phyloP scores from a whole-genome alignment of 768 basidiomycete species.

The Jaapia argillacea region DNA sequence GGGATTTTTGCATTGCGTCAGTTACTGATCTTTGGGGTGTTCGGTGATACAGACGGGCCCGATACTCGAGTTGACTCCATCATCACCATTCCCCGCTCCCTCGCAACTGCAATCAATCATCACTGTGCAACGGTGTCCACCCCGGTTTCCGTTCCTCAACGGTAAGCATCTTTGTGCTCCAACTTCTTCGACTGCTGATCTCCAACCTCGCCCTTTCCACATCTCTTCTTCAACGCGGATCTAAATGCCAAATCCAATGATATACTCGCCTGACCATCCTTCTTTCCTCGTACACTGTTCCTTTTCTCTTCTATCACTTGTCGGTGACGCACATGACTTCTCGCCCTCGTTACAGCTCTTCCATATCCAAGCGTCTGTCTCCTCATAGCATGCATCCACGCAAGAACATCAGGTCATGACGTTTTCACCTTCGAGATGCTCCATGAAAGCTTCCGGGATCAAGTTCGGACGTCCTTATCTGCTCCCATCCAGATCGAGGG shows the following conservation, averaged over 20 bases:
- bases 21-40: no score
- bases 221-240: no score
- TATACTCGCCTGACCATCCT: no score
- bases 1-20: no score
- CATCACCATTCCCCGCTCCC: slow-evolving; percentile 43
- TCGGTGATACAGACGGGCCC: slow-evolving; percentile 40
- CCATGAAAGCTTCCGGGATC: slow-evolving; percentile 66
- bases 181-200: neutral
- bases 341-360: slow-evolving; percentile 33
- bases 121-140: slow-evolving; percentile 45
- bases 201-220: no score
- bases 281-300: no score
- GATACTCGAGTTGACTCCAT: slow-evolving; percentile 35
- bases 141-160: slow-evolving; percentile 38
- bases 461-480: slow-evolving; percentile 59
- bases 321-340: neutral
- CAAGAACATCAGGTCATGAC: slow-evolving; percentile 65
- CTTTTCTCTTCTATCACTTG: no score
- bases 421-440: slow-evolving; percentile 90
- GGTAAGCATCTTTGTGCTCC: slow-evolving; percentile 27
- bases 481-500: slow-evolving; percentile 72
- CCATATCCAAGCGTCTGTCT: slow-evolving; percentile 76
- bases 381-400: slow-evolving; percentile 77
- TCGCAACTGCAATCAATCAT: slow-evolving; percentile 32
- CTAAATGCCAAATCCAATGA: no score